Conservation (phyloP, 345 rosid genomes). For the Gossypium rotundifolium region DNA sequence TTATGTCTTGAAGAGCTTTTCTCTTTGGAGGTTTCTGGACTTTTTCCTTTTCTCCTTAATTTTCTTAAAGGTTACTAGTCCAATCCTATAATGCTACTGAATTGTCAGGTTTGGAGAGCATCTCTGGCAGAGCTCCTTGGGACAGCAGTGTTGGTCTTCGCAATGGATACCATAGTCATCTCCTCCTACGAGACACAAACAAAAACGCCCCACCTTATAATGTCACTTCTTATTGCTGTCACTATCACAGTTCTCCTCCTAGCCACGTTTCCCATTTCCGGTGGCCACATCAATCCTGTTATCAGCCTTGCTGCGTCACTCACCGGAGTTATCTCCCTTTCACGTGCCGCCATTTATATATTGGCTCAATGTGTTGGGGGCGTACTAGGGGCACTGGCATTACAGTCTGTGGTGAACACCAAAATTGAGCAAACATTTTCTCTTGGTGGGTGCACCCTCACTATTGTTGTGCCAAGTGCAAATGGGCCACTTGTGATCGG, state of each 20-base stretch:
- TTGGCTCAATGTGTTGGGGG: conserved; percentile 46
- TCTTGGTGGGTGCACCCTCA: conserved; percentile 41
- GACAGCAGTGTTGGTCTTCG: conserved; percentile 37
- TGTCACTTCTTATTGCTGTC: conserved; percentile 29
- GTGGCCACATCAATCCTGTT: conserved; percentile 44
- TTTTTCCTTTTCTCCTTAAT: no score
- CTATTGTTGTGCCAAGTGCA: conserved; percentile 13
- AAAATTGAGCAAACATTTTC: conserved; percentile 26
- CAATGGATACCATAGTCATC: conserved; percentile 31
- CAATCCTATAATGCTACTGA: background rate
- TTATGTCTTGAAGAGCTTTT: background rate
- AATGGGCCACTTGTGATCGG: conserved; percentile 14
- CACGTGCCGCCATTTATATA: conserved; percentile 34
- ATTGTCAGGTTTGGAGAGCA: conserved; percentile 49
- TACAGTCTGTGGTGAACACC: conserved; percentile 27
- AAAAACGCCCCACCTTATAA: conserved; percentile 27
- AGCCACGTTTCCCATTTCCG: conserved; percentile 40
- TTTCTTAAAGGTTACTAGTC: background rate
- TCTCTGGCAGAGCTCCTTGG: conserved; percentile 43
- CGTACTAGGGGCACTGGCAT: conserved; percentile 22
- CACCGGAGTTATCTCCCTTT: conserved; percentile 28
- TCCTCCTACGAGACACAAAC: conserved; percentile 28
- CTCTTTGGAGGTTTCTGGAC: background rate
- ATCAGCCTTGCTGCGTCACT: conserved; percentile 35
- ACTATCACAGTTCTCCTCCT: conserved; percentile 31